These are phyloP conservation scores for Gorgonomyces haynaldii DNA, from an alignment of 192 early-diverging fungal genomes.

Conservation along the genomic window DNA sequence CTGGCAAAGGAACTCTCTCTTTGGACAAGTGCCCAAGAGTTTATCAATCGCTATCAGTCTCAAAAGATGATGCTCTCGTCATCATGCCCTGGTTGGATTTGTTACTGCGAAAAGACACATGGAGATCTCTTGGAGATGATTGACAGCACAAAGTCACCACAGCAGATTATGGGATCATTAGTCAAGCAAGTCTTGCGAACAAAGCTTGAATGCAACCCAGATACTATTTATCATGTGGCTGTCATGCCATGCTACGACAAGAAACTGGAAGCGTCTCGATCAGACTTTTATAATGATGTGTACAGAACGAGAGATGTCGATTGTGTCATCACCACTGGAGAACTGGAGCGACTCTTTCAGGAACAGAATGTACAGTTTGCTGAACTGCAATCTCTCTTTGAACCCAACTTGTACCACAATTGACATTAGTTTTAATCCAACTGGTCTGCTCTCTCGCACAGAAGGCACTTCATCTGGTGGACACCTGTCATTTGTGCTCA, in stretches of 20 bases:
- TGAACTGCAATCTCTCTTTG: constrained; percentile 35
- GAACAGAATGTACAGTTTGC: constrained; percentile 43
- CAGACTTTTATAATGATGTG: constrained; percentile 77
- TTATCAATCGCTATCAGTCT: constrained; percentile 60
- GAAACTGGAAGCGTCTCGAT: constrained; percentile 91
- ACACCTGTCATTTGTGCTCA: constrained; percentile 76
- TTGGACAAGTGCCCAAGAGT: constrained; percentile 74
- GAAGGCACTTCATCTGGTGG: constrained; percentile 85
- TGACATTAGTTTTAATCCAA: constrained; percentile 11
- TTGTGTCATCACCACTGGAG: constrained; percentile 88
- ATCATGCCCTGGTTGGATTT: constrained; percentile 77
- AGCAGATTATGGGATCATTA: constrained; percentile 91
- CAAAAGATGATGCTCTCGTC: constrained; percentile 38
- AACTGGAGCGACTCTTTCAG: constrained; percentile 75
- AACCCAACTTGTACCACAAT: constrained; percentile 31
- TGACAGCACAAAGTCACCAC: constrained; percentile 85
- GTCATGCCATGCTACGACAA: constrained; percentile 99
- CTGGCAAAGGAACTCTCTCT: constrained; percentile 83
- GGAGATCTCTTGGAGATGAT: constrained; percentile 78
- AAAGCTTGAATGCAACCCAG: constrained; percentile 46
- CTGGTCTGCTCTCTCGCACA: constrained; percentile 20
- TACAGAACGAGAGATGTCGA: constrained; percentile 86
- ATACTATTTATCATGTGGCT: constrained; percentile 82
- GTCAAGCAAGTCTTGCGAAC: constrained; percentile 74
- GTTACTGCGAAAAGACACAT: constrained; percentile 99